Conservation (phyloP, 805 yeast species). For the Helenozyma rhizophorensis region DNA sequence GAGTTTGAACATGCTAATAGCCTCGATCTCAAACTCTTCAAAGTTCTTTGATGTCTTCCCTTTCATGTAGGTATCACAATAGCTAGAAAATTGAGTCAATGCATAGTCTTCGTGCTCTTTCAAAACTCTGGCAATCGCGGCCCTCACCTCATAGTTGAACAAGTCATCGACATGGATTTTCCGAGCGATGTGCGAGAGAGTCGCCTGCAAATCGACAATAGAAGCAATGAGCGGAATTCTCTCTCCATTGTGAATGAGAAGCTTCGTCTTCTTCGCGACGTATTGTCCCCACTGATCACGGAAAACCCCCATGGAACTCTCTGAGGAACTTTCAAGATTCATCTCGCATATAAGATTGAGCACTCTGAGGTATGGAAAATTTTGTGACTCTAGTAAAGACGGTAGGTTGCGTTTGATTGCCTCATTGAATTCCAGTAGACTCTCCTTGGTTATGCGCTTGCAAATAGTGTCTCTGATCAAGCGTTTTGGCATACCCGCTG, state of each 20-base stretch:
- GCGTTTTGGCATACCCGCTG: no score
- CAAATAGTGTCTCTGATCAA: slow-evolving; percentile 10
- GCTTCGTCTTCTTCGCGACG: background rate
- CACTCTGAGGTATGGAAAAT: background rate
- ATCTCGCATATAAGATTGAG: slow-evolving; percentile 14
- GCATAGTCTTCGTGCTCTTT: slow-evolving; percentile 15
- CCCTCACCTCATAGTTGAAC: slow-evolving; percentile 31
- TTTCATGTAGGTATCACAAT: slow-evolving; percentile 30
- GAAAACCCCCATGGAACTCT: slow-evolving; percentile 18
- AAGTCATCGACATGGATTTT: slow-evolving; percentile 9
- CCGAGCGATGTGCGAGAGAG: slow-evolving; percentile 8
- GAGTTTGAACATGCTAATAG: slow-evolving; percentile 27
- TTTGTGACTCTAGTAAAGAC: slow-evolving; percentile 9
- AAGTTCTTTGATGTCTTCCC: slow-evolving; percentile 10
- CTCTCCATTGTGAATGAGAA: slow-evolving; percentile 1
- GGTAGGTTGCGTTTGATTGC: slow-evolving; percentile 20
- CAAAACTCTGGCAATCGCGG: slow-evolving; percentile 21
- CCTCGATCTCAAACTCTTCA: slow-evolving; percentile 15
- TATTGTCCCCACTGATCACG: slow-evolving; percentile 24
- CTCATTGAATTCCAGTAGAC: slow-evolving; percentile 16
- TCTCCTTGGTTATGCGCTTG: slow-evolving; percentile 7
- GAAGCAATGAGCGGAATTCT: slow-evolving; percentile 5
- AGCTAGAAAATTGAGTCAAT: slow-evolving; percentile 24
- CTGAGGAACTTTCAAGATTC: slow-evolving; percentile 16
- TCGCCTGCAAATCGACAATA: slow-evolving; percentile 13